Conservation (phyloP, 805 yeast genomes). For the Yarrowia keelungensis region DNA sequence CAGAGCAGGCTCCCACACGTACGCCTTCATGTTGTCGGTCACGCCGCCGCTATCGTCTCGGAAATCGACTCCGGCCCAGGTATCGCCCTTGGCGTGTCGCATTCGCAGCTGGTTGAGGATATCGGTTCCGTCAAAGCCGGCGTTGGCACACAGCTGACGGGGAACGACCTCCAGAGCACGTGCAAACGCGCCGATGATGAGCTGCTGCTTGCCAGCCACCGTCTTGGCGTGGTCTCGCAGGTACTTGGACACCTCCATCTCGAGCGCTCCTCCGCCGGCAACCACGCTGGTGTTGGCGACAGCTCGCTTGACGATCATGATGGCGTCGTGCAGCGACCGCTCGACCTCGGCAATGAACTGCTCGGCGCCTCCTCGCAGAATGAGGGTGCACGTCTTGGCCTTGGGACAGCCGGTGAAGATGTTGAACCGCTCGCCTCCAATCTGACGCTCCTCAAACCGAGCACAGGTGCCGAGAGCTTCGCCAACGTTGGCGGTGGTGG, state of each 20-base stretch:
- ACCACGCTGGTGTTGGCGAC: conserved; percentile 85
- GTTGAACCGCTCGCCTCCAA: conserved; percentile 95
- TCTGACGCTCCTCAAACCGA: conserved; percentile 88
- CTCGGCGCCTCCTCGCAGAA: conserved; percentile 97
- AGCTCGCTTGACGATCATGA: conserved; percentile 97
- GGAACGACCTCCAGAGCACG: conserved; percentile 95
- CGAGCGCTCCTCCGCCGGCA: conserved; percentile 99
- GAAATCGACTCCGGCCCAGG: conserved; percentile 93
- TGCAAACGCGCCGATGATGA: conserved; percentile 90
- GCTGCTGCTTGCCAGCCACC: conserved; percentile 95
- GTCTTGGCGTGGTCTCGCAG: conserved; percentile 85
- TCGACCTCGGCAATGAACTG: conserved; percentile 98
- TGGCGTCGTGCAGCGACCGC: conserved; percentile 96
- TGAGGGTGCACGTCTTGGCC: conserved; percentile 90
- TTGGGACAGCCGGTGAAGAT: conserved; percentile 90
- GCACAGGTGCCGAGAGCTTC: conserved; percentile 86
- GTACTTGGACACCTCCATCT: conserved; percentile 92
- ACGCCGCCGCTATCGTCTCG: conserved; percentile 48
- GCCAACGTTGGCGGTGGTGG: conserved; percentile 67
- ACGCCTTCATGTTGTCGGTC: conserved; percentile 80
- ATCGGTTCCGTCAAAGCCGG: conserved; percentile 99
- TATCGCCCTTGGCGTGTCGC: conserved; percentile 92
- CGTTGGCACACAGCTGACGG: conserved; percentile 96
- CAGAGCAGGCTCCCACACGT: conserved; percentile 98
- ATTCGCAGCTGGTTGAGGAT: conserved; percentile 87